These are phyloP conservation scores for Kodamaea kaohsiungensis DNA, from an alignment of 805 yeast genomes.

Conservation along the genomic window DNA sequence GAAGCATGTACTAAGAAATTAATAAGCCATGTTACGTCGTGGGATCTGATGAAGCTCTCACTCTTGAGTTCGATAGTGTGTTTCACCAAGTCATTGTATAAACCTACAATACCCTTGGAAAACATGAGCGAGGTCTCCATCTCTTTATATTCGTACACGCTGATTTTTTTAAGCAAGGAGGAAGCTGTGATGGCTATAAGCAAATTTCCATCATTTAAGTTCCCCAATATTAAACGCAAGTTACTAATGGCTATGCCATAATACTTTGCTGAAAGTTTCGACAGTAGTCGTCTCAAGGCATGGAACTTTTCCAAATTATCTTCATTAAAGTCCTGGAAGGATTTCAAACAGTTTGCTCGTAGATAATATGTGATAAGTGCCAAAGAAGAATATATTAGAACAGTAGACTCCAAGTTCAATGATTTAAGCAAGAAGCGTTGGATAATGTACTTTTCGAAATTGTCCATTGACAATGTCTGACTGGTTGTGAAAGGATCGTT, in stretches of 20 bases:
- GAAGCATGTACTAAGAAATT: slow-evolving; percentile 8
- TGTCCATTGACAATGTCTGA: slow-evolving; percentile 10
- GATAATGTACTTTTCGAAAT: slow-evolving; percentile 8
- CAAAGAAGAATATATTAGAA: slow-evolving; percentile 8
- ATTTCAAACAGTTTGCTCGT: slow-evolving; percentile 11
- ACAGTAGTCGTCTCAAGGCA: slow-evolving; percentile 6
- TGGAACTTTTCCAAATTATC: background rate
- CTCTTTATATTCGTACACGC: slow-evolving; percentile 22
- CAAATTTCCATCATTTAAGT: slow-evolving; percentile 6
- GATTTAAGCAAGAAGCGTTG: slow-evolving; percentile 1
- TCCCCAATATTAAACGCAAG: slow-evolving; percentile 6
- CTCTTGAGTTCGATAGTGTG: background rate
- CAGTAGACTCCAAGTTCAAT: slow-evolving; percentile 1
- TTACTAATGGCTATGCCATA: slow-evolving; percentile 15
- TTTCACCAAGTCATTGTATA: slow-evolving; percentile 17
- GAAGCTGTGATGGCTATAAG: slow-evolving; percentile 20
- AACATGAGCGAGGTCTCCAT: slow-evolving; percentile 20
- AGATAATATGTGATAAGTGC: slow-evolving; percentile 12
- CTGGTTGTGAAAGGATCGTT: background rate
- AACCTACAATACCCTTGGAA: slow-evolving; percentile 21
- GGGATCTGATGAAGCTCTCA: background rate
- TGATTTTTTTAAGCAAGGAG: slow-evolving; percentile 21
- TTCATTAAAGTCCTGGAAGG: slow-evolving; percentile 1
- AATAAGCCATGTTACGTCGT: slow-evolving; percentile 4
- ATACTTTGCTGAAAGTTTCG: slow-evolving; percentile 11